phyloP scores from a whole-genome alignment of 257 asterid species.

The Ocimum tenuiflorum region DNA sequence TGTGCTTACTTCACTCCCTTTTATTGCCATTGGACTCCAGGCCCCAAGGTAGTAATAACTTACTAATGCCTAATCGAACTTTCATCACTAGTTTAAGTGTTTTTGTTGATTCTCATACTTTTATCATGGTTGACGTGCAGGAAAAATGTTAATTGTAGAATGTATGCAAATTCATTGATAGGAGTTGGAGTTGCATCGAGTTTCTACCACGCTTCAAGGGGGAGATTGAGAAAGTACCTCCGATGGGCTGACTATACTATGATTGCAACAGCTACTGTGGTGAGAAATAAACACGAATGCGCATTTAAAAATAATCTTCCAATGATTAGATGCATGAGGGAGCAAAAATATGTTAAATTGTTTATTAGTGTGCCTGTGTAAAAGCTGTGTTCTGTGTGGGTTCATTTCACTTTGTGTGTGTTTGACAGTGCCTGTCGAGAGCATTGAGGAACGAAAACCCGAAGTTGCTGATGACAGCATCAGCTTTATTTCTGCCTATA shows the following conservation, averaged over 20 bases:
- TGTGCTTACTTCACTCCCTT: slow-evolving; percentile 88
- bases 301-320: background rate
- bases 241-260: slow-evolving; percentile 99
- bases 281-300: slow-evolving; percentile 17
- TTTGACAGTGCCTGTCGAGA: slow-evolving; percentile 75
- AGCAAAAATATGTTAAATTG: no score
- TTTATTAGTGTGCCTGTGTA: no score
- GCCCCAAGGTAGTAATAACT: slow-evolving; percentile 65
- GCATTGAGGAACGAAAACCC: slow-evolving; percentile 78
- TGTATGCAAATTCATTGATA: slow-evolving; percentile 75
- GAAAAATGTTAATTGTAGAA: slow-evolving; percentile 63
- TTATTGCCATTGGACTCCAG: slow-evolving; percentile 72
- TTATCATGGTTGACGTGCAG: slow-evolving; percentile 34
- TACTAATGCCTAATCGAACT: background rate
- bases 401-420: slow-evolving; percentile 5
- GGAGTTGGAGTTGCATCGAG: slow-evolving; percentile 93
- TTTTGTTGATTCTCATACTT: background rate
- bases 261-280: slow-evolving; percentile 96
- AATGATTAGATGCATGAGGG: no score
- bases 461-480: slow-evolving; percentile 81
- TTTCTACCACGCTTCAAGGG: slow-evolving; percentile 74
- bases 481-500: slow-evolving; percentile 70
- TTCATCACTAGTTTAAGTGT: background rate
- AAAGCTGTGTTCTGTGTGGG: background rate
- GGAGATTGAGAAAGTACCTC: slow-evolving; percentile 63